Conservation (phyloP, 2,329 filamentous ascomycete species). For the Penicillium digitatum region DNA sequence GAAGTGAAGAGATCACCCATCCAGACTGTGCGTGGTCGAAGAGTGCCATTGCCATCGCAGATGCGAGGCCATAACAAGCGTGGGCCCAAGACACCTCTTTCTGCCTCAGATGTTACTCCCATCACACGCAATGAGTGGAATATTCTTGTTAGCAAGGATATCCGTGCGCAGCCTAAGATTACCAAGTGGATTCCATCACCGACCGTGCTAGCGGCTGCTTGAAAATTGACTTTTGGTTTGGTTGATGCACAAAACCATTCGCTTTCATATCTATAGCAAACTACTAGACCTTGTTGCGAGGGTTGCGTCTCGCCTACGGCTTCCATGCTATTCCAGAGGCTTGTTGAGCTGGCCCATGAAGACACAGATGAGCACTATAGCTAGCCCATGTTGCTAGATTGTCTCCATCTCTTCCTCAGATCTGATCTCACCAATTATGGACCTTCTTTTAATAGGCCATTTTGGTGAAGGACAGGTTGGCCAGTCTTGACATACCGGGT, state of each 20-base stretch:
- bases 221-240: conserved; percentile 2
- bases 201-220: conserved; percentile 30
- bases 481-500: background rate
- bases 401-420: background rate
- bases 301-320: background rate
- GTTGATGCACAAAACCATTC: background rate
- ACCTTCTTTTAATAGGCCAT: background rate
- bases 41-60: conserved; percentile 22
- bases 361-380: background rate
- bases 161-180: conserved; percentile 30
- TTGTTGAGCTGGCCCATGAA: background rate
- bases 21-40: conserved; percentile 23
- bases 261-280: background rate
- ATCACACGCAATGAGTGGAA: conserved; percentile 45
- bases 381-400: background rate
- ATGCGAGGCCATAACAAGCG: conserved; percentile 15
- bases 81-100: conserved; percentile 40
- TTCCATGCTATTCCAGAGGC: background rate
- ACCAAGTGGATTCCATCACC: conserved; percentile 40
- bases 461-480: background rate
- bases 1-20: conserved; percentile 16
- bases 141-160: conserved; percentile 34
- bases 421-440: background rate
- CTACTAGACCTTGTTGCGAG: background rate
- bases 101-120: conserved; percentile 43